These are phyloP conservation scores for Colletotrichum higginsianum DNA, from an alignment of 2,329 filamentous ascomycete genomes.

Conservation along the genomic window DNA sequence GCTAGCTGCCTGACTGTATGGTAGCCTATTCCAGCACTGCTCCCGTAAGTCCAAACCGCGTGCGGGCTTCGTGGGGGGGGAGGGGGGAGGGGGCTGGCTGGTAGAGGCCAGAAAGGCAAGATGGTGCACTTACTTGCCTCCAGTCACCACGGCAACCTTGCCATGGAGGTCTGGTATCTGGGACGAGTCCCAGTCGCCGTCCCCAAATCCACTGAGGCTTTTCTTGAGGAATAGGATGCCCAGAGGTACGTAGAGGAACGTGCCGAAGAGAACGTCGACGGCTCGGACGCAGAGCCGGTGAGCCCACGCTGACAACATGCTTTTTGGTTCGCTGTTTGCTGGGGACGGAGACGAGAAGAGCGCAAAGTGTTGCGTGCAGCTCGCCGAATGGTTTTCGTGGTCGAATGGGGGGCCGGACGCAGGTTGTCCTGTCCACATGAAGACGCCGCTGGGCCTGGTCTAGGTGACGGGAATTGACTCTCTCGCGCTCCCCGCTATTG, in stretches of 20 bases:
- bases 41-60: neutral
- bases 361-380: too few species aligned
- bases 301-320: too few species aligned
- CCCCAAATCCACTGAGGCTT: neutral
- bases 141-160: constrained; percentile 10
- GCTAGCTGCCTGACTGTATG: neutral
- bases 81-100: too few species aligned
- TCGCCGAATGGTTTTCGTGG: too few species aligned
- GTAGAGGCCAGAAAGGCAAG: neutral
- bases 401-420: too few species aligned
- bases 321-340: too few species aligned
- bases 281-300: constrained; percentile 2
- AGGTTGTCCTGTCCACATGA: too few species aligned
- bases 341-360: too few species aligned
- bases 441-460: too few species aligned
- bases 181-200: neutral
- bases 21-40: constrained; percentile 1
- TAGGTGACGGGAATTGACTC: too few species aligned
- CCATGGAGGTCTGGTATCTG: constrained; percentile 11
- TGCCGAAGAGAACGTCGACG: neutral
- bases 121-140: constrained; percentile 1
- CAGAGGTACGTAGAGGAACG: constrained; percentile 6
- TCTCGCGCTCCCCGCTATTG: too few species aligned
- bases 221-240: constrained; percentile 7
- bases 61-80: neutral